Evolutionary conservation across 2,329 filamentous ascomycete species (phyloP), one percentile per base, ranked within the genome.

Genomic region (Cordyceps militaris): DNA sequence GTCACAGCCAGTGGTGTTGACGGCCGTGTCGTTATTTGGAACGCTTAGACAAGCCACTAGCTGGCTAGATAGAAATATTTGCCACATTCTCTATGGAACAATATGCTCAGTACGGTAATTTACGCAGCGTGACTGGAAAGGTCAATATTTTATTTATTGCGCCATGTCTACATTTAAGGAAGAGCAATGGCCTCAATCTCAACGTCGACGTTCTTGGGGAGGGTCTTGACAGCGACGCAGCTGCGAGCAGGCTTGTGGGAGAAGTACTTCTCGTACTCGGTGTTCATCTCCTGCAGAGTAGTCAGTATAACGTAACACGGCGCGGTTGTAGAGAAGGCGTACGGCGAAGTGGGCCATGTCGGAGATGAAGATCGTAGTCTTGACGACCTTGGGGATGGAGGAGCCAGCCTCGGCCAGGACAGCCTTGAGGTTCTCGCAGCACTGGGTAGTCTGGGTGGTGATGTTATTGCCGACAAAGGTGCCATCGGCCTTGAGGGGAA

Each of bases 111-210:
- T 43, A 26, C 2, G 10, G n/a, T 23, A 11, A 38, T 46, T 30
- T 30, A 14, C 11, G 36, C 21, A 46, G 9, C 6, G 36, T 30
- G n/a, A 21, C 42, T 2, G 24, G 28, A 30, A 19, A 28, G 3
- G 28, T n/a, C n/a, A 19, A 57, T 56, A 48, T 56, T 52, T 50
- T 57, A 36, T 40, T 53, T 42, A 28, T 36, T n/a, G 46, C 21
- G 19, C 34, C 32, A 40, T 8, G 23, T 32, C 32, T 59, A 47
- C 30, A 24, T 63, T 71, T 73, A 85, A 61, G 85, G 79, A 57
- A 88, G 78, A 58, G 91, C 91, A 77, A 94, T 88, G 70, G 85
- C 89, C 80, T 96, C 91, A 70, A 96, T 94, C 80, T 96, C 91
- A 24, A 96, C 85, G 60, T 91, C 86, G 43, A 91, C 91, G 58